Conservation (phyloP, 2,329 filamentous ascomycete species). For the Colletotrichum sp. region DNA sequence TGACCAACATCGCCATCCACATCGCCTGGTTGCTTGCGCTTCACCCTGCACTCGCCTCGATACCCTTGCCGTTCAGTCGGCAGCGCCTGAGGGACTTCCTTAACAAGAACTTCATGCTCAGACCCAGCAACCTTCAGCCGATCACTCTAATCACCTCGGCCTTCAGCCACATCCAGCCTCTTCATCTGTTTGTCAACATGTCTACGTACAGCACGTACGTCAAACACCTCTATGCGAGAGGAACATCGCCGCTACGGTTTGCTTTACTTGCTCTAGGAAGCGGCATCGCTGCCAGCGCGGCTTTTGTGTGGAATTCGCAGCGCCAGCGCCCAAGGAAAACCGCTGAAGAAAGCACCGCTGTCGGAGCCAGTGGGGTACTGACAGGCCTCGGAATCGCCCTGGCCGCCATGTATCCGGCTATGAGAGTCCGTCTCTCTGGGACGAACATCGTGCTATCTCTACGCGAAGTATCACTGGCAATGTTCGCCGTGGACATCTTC, state of each 20-base stretch:
- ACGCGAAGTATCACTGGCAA: not conserved
- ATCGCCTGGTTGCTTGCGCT: slow-evolving; percentile 16
- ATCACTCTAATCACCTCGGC: slow-evolving; percentile 6
- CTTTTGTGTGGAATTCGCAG: not conserved
- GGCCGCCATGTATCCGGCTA: slow-evolving; percentile 7
- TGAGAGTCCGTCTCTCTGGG: slow-evolving; percentile 9
- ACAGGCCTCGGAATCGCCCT: slow-evolving; percentile 8
- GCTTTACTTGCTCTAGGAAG: slow-evolving; percentile 2
- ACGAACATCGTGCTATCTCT: not conserved
- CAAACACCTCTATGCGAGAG: not conserved
- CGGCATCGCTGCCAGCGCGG: not conserved
- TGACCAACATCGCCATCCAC: slow-evolving; percentile 4
- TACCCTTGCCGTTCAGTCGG: slow-evolving; percentile 3
- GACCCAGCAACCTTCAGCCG: not conserved
- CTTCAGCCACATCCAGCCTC: slow-evolving; percentile 13
- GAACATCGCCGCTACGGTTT: not conserved
- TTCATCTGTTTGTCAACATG: slow-evolving; percentile 14
- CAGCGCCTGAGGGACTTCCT: not conserved
- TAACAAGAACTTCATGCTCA: slow-evolving; percentile 9
- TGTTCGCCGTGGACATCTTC: slow-evolving; percentile 6
- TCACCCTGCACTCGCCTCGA: slow-evolving; percentile 4
- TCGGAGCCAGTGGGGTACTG: slow-evolving; percentile 6
- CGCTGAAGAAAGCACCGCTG: not conserved
- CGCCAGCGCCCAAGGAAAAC: not conserved
- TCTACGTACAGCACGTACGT: slow-evolving; percentile 12